These are phyloP conservation scores for Cordyceps fumosorosea DNA, from an alignment of 2,329 filamentous ascomycete genomes.

Conservation along the genomic window DNA sequence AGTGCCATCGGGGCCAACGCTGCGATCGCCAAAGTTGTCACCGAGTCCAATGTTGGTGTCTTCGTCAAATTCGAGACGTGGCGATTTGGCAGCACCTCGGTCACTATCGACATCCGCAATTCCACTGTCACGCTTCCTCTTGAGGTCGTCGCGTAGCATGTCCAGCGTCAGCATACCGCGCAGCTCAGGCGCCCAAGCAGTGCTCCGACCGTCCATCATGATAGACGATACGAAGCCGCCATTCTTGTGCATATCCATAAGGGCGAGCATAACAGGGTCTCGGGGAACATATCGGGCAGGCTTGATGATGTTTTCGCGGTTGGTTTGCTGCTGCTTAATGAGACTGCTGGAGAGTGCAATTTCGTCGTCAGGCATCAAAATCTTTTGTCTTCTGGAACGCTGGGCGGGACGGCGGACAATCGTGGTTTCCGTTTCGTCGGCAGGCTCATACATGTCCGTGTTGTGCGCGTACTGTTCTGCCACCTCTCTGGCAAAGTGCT, in stretches of 20 bases:
- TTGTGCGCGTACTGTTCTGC: slow-evolving; percentile 52
- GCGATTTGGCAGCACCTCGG: slow-evolving; percentile 57
- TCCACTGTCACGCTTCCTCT: slow-evolving; percentile 88
- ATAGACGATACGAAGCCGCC: slow-evolving; percentile 86
- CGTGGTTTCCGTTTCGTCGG: slow-evolving; percentile 49
- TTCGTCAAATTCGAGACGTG: slow-evolving; percentile 62
- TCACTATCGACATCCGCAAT: slow-evolving; percentile 72
- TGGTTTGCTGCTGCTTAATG: slow-evolving; percentile 80
- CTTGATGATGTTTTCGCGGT: slow-evolving; percentile 80
- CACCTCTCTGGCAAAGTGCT: slow-evolving; percentile 52
- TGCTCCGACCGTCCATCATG: slow-evolving; percentile 71
- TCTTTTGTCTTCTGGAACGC: slow-evolving; percentile 67
- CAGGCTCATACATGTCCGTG: slow-evolving; percentile 56
- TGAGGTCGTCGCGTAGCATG: slow-evolving; percentile 72
- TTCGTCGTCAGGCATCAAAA: slow-evolving; percentile 73
- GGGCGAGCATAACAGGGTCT: slow-evolving; percentile 76
- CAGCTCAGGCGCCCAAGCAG: slow-evolving; percentile 85
- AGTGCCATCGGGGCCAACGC: slow-evolving; percentile 52
- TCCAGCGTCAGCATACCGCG: slow-evolving; percentile 88
- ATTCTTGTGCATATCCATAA: slow-evolving; percentile 87
- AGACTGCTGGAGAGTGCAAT: slow-evolving; percentile 70
- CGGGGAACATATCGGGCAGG: slow-evolving; percentile 76
- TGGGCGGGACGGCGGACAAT: slow-evolving; percentile 64
- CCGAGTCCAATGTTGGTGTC: slow-evolving; percentile 49
- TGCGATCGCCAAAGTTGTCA: slow-evolving; percentile 47